phyloP scores from a whole-genome alignment of 2,329 filamentous ascomycete genomes.

The Nemania sp. region DNA sequence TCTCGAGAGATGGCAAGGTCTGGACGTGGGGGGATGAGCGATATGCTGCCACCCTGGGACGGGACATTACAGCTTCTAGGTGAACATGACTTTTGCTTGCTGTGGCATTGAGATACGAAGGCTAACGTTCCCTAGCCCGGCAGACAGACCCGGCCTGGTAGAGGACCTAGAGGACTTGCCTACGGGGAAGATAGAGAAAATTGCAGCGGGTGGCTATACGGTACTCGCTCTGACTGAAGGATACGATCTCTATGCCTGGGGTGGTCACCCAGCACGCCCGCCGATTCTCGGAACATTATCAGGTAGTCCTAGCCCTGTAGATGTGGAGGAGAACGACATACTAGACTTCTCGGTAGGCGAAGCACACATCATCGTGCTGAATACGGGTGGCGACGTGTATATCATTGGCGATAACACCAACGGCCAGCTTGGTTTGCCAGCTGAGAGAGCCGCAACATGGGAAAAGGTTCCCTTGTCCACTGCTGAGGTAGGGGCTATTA shows the following conservation, averaged over 20 bases:
- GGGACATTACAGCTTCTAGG: conserved; percentile 48
- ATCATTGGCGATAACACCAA: conserved; percentile 61
- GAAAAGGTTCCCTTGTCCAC: conserved; percentile 42
- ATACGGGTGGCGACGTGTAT: conserved; percentile 54
- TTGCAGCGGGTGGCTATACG: conserved; percentile 61
- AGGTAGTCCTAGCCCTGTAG: conserved; percentile 49
- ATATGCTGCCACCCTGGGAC: conserved; percentile 60
- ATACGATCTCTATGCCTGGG: conserved; percentile 66
- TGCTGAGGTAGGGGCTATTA: conserved; percentile 38
- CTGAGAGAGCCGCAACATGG: conserved; percentile 42
- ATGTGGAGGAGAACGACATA: conserved; percentile 56
- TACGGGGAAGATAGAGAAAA: conserved; percentile 55
- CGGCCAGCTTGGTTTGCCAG: conserved; percentile 61
- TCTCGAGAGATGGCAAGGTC: conserved; percentile 51
- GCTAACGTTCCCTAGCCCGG: conserved; percentile 44
- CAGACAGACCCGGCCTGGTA: conserved; percentile 51
- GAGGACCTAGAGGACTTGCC: conserved; percentile 56
- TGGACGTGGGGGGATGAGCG: conserved; percentile 63
- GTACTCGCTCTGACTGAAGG: conserved; percentile 62
- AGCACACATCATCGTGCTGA: conserved; percentile 62
- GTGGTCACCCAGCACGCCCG: conserved; percentile 47
- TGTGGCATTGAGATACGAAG: background rate
- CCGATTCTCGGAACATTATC: conserved; percentile 40
- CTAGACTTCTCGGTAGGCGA: conserved; percentile 62
- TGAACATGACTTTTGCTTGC: conserved; percentile 30